These are phyloP conservation scores for Annulohypoxylon truncatum DNA, from an alignment of 2,329 filamentous ascomycete genomes.

Conservation along the genomic window DNA sequence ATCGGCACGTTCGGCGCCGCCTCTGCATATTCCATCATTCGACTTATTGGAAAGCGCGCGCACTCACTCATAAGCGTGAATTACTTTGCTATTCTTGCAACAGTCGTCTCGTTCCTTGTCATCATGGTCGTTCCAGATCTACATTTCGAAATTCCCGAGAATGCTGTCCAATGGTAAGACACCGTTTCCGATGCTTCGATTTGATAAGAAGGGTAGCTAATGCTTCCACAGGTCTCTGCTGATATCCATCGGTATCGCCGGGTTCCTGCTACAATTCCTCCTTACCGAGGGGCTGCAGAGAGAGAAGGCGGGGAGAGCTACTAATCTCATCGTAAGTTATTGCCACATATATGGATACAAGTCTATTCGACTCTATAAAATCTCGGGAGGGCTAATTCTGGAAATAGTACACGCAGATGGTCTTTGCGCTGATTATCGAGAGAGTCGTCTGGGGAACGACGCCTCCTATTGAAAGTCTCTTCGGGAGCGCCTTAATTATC, in stretches of 20 bases:
- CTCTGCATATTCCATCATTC: slow-evolving; percentile 76
- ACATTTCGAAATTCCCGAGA: slow-evolving; percentile 52
- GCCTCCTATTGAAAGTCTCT: slow-evolving; percentile 53
- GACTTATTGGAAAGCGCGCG: slow-evolving; percentile 78
- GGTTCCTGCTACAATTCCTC: slow-evolving; percentile 83
- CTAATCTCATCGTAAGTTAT: slow-evolving; percentile 51
- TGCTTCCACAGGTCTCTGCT: slow-evolving; percentile 60
- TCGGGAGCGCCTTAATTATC: slow-evolving; percentile 56
- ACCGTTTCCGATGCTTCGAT: neutral
- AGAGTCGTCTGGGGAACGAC: slow-evolving; percentile 58
- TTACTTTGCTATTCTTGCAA: slow-evolving; percentile 78
- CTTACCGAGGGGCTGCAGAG: slow-evolving; percentile 78
- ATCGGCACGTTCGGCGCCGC: slow-evolving; percentile 77
- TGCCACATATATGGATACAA: neutral
- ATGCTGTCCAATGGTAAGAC: slow-evolving; percentile 59
- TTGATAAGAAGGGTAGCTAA: neutral
- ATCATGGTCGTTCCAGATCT: slow-evolving; percentile 62
- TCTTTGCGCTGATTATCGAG: slow-evolving; percentile 53
- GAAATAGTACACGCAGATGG: slow-evolving; percentile 50
- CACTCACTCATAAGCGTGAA: slow-evolving; percentile 83
- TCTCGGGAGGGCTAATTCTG: slow-evolving; percentile 7
- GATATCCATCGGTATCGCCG: slow-evolving; percentile 72
- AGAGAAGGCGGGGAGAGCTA: slow-evolving; percentile 64
- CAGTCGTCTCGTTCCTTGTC: slow-evolving; percentile 70
- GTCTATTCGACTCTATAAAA: neutral